Evolutionary conservation across 257 asterid species (phyloP).

Genomic region (Verbena officinalis): DNA sequence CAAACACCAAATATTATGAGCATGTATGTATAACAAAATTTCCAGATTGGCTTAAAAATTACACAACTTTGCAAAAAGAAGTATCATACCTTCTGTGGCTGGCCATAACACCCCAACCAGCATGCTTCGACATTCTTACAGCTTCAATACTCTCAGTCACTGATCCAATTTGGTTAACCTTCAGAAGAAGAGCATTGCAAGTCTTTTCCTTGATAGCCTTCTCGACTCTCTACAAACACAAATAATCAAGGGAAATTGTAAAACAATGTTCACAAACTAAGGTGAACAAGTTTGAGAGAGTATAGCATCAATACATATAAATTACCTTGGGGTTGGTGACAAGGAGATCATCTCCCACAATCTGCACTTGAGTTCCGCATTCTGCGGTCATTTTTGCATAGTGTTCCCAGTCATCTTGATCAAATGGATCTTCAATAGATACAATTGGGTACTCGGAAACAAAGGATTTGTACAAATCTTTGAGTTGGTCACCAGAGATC

Average conservation of each 20-base stretch:
- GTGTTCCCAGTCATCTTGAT: slow-evolving; percentile 96
- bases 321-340: slow-evolving; percentile 95
- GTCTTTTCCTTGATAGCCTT: slow-evolving; percentile 91
- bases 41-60: no score
- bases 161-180: slow-evolving; percentile 98
- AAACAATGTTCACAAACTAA: background rate
- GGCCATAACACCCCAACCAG: slow-evolving; percentile 99
- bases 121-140: slow-evolving; percentile 89
- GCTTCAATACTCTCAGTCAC: slow-evolving; percentile 99
- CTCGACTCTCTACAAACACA: slow-evolving; percentile 73
- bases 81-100: slow-evolving; percentile 86
- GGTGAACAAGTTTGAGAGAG: background rate
- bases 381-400: slow-evolving; percentile 80
- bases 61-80: no score
- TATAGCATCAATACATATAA: background rate
- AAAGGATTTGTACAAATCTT: slow-evolving; percentile 89
- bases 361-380: slow-evolving; percentile 83
- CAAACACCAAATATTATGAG: background rate
- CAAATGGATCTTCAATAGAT: slow-evolving; percentile 97
- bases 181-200: slow-evolving; percentile 97
- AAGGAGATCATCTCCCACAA: slow-evolving; percentile 96
- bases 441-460: slow-evolving; percentile 85
- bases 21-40: background rate
- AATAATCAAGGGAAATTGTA: background rate
- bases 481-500: slow-evolving; percentile 91